Evolutionary conservation across 2,329 filamentous ascomycete genomes (phyloP).

Genomic region (Diaporthe vaccinii): DNA sequence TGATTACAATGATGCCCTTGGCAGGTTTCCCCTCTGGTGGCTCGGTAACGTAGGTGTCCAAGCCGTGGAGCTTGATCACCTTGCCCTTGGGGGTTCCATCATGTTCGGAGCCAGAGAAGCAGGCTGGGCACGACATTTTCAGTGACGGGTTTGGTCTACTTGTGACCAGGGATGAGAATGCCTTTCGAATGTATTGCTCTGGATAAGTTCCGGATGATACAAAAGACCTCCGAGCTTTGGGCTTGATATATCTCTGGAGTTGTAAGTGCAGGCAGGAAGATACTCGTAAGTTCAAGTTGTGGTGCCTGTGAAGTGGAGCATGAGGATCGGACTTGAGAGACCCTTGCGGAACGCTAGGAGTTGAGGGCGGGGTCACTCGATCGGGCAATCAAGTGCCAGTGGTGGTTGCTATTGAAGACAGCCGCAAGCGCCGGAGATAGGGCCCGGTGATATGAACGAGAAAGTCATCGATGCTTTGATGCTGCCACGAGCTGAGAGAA

Average conservation of each 20-base stretch:
- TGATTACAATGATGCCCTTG: slow-evolving; percentile 65
- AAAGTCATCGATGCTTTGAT: neutral
- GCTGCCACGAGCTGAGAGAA: no score
- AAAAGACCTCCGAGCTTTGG: no score
- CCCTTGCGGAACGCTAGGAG: neutral
- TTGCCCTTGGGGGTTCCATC: slow-evolving; percentile 59
- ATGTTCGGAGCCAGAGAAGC: slow-evolving; percentile 62
- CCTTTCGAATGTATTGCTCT: no score
- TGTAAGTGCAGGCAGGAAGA: neutral
- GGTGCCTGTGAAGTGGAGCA: neutral
- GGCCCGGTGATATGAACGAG: neutral
- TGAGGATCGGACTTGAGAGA: neutral
- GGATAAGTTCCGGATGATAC: neutral
- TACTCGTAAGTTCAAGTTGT: neutral
- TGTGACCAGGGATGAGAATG: neutral
- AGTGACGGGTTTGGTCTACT: neutral
- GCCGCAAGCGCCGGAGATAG: neutral
- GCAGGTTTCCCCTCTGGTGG: slow-evolving; percentile 49
- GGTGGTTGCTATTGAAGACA: neutral
- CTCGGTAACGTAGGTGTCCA: slow-evolving; percentile 62
- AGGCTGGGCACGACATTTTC: slow-evolving; percentile 55
- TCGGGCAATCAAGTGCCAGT: neutral
- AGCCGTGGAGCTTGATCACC: slow-evolving; percentile 60
- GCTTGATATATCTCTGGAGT: neutral
- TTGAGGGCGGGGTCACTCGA: slow-evolving; percentile 7